A percentile compares a stretch with the other conserved stretches of the same genome.
These are phyloP conservation scores for Parasarocladium wereldwijsianum DNA, from an alignment of 2,329 filamentous ascomycete species.

Conservation along the genomic window DNA sequence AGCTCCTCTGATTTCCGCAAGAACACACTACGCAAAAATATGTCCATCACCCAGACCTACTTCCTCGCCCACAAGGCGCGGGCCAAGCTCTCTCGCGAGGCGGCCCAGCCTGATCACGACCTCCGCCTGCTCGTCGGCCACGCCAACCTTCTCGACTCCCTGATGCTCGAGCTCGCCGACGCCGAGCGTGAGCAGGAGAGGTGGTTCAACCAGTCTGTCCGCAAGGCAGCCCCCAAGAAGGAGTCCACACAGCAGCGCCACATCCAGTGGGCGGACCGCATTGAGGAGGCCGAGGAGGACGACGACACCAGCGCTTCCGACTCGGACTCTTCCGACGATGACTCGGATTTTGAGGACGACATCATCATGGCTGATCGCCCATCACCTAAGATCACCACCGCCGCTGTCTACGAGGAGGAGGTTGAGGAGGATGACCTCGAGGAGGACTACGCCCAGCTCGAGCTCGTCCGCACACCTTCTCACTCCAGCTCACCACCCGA, in stretches of 20 bases:
- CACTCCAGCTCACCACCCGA: conserved; percentile 54
- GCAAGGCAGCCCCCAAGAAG: conserved; percentile 44
- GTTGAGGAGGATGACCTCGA: conserved; percentile 40
- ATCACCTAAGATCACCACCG: conserved; percentile 19
- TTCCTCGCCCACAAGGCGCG: conserved; percentile 94
- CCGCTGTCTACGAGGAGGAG: conserved; percentile 26
- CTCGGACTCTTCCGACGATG: conserved; percentile 25
- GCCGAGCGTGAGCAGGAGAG: conserved; percentile 91
- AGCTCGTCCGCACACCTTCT: conserved; percentile 54
- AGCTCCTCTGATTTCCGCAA: conserved; percentile 14
- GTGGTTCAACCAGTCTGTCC: conserved; percentile 95
- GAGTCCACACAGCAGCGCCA: conserved; percentile 28
- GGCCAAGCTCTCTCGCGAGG: conserved; percentile 88
- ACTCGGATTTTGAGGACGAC: conserved; percentile 30
- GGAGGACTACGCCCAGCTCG: conserved; percentile 50
- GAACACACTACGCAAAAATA: conserved; percentile 52
- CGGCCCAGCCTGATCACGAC: conserved; percentile 82
- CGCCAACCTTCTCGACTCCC: conserved; percentile 89
- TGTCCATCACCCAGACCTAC: conserved; percentile 98
- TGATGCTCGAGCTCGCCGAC: conserved; percentile 86
- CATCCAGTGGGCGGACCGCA: conserved; percentile 76
- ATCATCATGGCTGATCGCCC: conserved; percentile 23
- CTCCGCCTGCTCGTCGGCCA: conserved; percentile 91
- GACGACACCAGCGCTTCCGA: conserved; percentile 46
- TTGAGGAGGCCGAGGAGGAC: conserved; percentile 53